Conservation (phyloP, 2,329 filamentous ascomycete genomes). For the Fusarium sp. region DNA sequence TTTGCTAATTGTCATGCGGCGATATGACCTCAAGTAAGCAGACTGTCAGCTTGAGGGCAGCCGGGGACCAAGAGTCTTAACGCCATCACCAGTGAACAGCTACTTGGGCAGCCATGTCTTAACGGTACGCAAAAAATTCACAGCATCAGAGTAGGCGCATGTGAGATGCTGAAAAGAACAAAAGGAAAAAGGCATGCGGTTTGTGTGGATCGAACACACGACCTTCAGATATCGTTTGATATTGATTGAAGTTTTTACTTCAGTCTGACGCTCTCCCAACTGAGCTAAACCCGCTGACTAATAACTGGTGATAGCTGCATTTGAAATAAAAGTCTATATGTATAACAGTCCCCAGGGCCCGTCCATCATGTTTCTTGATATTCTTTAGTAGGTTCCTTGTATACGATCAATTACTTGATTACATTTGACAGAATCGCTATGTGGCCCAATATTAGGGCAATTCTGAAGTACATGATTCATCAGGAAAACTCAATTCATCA, state of each 20-base stretch:
- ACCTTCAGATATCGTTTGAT: conserved; percentile 25
- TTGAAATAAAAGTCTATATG: neutral
- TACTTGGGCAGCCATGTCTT: accelerated
- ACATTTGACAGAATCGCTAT: neutral
- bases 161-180: accelerated
- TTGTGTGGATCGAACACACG: conserved; percentile 32
- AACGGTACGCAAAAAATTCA: too few species aligned
- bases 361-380: neutral
- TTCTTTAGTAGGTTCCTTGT: too few species aligned
- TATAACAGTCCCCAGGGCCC: too few species aligned
- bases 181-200: neutral
- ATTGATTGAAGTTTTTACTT: conserved; percentile 22
- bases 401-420: too few species aligned
- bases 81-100: accelerated
- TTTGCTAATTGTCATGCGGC: neutral
- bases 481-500: too few species aligned
- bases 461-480: accelerated
- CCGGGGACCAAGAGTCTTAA: neutral
- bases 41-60: neutral
- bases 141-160: neutral
- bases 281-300: conserved; percentile 33
- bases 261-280: conserved; percentile 34
- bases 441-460: neutral
- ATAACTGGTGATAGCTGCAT: neutral
- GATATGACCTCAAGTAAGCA: neutral